phyloP scores from a whole-genome alignment of 768 basidiomycete genomes.

The Leccinum pellstonianum region DNA sequence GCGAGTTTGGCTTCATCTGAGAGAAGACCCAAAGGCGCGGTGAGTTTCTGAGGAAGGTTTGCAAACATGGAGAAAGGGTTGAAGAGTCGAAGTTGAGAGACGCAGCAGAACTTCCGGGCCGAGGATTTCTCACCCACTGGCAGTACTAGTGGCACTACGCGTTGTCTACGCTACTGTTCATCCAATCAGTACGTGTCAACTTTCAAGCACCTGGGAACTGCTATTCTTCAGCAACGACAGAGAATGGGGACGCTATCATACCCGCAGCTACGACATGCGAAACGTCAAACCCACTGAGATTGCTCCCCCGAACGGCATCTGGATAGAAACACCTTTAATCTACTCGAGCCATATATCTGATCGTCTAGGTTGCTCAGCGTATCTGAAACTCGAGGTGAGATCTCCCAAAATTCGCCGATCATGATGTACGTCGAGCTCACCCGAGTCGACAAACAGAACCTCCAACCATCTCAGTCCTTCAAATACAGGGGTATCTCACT shows the following conservation, averaged over 20 bases:
- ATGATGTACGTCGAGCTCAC: not conserved
- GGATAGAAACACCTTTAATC: slow-evolving; percentile 65
- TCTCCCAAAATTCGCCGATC: not conserved
- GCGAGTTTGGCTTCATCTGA: slow-evolving; percentile 88
- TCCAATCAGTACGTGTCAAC: no score
- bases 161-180: no score
- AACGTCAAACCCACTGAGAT: not conserved
- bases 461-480: slow-evolving; percentile 75
- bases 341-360: slow-evolving; percentile 59
- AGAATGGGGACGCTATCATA: not conserved
- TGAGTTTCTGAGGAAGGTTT: slow-evolving; percentile 68
- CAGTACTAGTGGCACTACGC: no score
- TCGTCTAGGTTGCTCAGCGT: slow-evolving; percentile 48
- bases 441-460: slow-evolving; percentile 45
- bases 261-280: slow-evolving; percentile 7
- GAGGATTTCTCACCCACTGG: slow-evolving; percentile 4
- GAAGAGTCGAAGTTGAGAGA: not conserved
- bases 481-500: slow-evolving; percentile 72
- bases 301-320: slow-evolving; percentile 33
- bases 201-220: no score
- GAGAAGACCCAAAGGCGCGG: slow-evolving; percentile 73
- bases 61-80: slow-evolving; percentile 50
- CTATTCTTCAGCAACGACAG: not conserved
- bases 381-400: slow-evolving; percentile 72
- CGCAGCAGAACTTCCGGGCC: not conserved